Base-by-base conservation (phyloP, 2,329 filamentous ascomycete species). In the Penicillium sp. region DNA sequence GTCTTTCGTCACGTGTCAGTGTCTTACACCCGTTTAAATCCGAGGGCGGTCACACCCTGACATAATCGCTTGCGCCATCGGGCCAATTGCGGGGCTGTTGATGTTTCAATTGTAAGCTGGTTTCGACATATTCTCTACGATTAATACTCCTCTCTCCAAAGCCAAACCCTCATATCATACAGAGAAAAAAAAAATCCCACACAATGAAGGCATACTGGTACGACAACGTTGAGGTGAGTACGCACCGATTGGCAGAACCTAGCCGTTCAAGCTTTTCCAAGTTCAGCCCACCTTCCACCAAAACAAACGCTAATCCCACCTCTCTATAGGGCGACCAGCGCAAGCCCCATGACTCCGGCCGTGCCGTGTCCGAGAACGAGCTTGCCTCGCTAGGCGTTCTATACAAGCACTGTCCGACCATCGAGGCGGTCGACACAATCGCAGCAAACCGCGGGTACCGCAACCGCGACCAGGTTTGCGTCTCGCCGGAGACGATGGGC, bases 391-490 rank as follows among this genome's bases (percentile, higher is more conserved):
- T 97, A 16, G 93, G 93, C 55, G 91, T 99, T 35, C 75, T 90
- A 41, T 94, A 95, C 80, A 85, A 84, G 72, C 79, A 82, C 69
- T 84, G 89, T 64, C 78, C 85, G 11, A 76, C 84, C 32, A 70
- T 92, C 45, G 75, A 79, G 30, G 79, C 80, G 26, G 91, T 97
- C 38, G 82, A 97, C 72, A 72, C 77, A 40, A 83, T 99, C 41
- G 93, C 94, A 2, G 64, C 74, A 3, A 78, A 88, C 61, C 88
- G 93, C 56, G 82, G 84, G 65, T 97, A 99, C 82, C 92, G 89
- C 79, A 97, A 97, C 79, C 89, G 93, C 53, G 94, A 99, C 78
- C 87, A 95, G 76, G 89, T 97, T 72, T 89, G 84, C 56, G 90
- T 99, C 19, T 95, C 90, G 7, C 93, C 92, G 0, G 79, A 86